Percentiles rank a stretch among this genome's conserved stretches.
Evolutionary conservation across 2,329 filamentous ascomycete genomes (phyloP).

Genomic region (Gremmenia infestans): DNA sequence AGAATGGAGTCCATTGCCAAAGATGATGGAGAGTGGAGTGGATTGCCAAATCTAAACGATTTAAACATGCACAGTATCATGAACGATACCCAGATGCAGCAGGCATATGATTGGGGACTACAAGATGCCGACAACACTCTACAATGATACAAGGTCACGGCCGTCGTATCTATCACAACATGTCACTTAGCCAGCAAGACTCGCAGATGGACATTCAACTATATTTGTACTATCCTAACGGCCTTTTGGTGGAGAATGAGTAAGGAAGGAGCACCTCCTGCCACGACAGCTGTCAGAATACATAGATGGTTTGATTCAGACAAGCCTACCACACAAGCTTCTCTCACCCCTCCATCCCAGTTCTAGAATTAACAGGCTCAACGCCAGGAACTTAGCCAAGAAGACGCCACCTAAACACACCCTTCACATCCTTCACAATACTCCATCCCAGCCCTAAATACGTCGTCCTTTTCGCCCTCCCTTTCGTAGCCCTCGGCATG

Average conservation of each 20-base stretch:
- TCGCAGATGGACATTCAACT: too few species aligned
- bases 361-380: not conserved
- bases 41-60: not conserved
- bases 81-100: not conserved
- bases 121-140: not conserved
- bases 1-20: not conserved
- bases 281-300: not conserved
- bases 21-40: not conserved
- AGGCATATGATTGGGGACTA: not conserved
- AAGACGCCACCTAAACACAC: not conserved
- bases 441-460: too few species aligned
- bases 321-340: not conserved
- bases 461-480: too few species aligned
- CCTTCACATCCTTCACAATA: too few species aligned
- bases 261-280: too few species aligned
- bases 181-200: too few species aligned
- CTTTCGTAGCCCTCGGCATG: too few species aligned
- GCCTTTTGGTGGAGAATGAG: too few species aligned
- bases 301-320: not conserved
- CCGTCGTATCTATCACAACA: not conserved
- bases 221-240: too few species aligned
- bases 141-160: not conserved
- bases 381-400: not conserved
- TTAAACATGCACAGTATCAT: not conserved
- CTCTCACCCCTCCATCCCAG: not conserved